A percentile compares a stretch with the other conserved stretches of the same genome.
phyloP scores from a whole-genome alignment of 352 stramenopile genomes.

The Pythium plurisporium region DNA sequence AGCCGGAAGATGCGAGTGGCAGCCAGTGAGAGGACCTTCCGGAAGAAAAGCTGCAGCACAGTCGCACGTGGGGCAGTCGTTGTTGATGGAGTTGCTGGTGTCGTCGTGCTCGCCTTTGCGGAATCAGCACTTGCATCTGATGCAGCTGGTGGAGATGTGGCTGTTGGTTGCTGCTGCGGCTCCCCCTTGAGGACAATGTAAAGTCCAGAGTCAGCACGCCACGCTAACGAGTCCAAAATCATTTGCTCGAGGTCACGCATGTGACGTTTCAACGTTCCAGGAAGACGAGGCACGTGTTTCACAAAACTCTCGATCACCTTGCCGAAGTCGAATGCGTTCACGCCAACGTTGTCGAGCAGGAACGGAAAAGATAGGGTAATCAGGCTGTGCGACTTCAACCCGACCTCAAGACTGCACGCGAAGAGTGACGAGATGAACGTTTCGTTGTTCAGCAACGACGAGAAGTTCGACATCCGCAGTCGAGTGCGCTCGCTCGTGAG shows the following conservation, averaged over 20 bases:
- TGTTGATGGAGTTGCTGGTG: background rate
- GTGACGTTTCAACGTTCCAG: slow-evolving; percentile 74
- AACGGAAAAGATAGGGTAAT: slow-evolving; percentile 85
- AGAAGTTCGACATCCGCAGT: slow-evolving; percentile 71
- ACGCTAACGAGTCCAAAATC: slow-evolving; percentile 75
- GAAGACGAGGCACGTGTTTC: slow-evolving; percentile 70
- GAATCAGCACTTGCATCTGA: slow-evolving; percentile 7
- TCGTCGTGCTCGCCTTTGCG: background rate
- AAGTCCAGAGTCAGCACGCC: slow-evolving; percentile 65
- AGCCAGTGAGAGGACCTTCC: slow-evolving; percentile 80
- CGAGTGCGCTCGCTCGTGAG: slow-evolving; percentile 63
- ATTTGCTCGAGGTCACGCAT: slow-evolving; percentile 84
- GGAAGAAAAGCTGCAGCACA: slow-evolving; percentile 81
- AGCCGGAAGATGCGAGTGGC: slow-evolving; percentile 77
- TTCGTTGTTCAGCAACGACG: slow-evolving; percentile 75
- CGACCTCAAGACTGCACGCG: slow-evolving; percentile 77
- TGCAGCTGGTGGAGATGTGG: background rate
- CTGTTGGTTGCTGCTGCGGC: slow-evolving; percentile 1
- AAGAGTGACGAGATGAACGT: slow-evolving; percentile 76
- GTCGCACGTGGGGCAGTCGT: slow-evolving; percentile 20
- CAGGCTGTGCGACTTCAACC: slow-evolving; percentile 80
- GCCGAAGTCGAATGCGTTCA: slow-evolving; percentile 85
- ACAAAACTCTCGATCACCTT: slow-evolving; percentile 87
- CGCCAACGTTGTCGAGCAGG: slow-evolving; percentile 61
- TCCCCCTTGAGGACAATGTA: slow-evolving; percentile 55